Conservation (phyloP, 345 rosid species). For the Aquilaria malaccensis region DNA sequence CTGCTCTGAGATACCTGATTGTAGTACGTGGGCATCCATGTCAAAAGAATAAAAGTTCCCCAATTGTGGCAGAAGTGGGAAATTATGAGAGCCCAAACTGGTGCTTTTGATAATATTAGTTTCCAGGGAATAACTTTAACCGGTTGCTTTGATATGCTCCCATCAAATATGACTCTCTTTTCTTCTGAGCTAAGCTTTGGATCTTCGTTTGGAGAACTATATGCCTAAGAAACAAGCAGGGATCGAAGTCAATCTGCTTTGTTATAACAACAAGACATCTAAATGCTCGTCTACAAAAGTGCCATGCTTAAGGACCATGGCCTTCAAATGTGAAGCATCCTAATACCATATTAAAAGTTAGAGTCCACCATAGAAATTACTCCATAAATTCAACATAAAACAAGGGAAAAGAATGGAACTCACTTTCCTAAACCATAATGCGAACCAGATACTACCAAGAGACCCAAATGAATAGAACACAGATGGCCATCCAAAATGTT, state of each 20-base stretch:
- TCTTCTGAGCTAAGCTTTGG: constrained; percentile 61
- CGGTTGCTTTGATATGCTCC: constrained; percentile 51
- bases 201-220: constrained; percentile 85
- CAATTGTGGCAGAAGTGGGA: constrained; percentile 92
- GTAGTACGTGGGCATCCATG: constrained; percentile 98
- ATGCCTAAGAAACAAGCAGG: constrained; percentile 39
- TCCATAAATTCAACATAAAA: too few species aligned
- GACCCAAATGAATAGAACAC: constrained; percentile 95
- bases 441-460: constrained; percentile 78
- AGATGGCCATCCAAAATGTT: constrained; percentile 90
- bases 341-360: too few species aligned
- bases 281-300: neutral
- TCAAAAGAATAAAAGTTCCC: constrained; percentile 93
- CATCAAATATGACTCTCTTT: constrained; percentile 50
- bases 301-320: too few species aligned
- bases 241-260: too few species aligned
- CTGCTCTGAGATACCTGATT: constrained; percentile 42
- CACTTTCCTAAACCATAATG: constrained; percentile 38
- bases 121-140: constrained; percentile 83
- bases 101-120: constrained; percentile 70
- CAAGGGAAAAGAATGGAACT: neutral
- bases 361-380: too few species aligned
- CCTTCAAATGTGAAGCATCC: too few species aligned
- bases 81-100: constrained; percentile 81
- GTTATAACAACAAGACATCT: neutral